phyloP scores from a whole-genome alignment of 1,284 basidiomycete species.

The Ustilago hordei region DNA sequence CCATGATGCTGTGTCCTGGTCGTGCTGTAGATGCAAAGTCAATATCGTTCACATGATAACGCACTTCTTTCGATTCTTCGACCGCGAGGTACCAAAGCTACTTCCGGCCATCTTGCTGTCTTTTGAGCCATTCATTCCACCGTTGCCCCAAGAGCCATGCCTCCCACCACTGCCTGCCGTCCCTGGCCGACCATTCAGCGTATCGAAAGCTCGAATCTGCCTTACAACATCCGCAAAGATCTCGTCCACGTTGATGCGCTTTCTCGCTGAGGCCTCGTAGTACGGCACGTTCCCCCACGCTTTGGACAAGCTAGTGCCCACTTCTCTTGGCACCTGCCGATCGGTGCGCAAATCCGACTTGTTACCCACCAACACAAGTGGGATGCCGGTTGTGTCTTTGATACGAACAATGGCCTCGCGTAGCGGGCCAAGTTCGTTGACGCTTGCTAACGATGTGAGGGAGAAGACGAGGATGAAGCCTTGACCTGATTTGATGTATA shows the following conservation, averaged over 20 bases:
- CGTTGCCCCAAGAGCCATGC: constrained; percentile 14
- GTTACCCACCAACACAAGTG: constrained; percentile 63
- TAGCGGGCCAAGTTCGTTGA: constrained; percentile 64
- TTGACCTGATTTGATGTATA: constrained; percentile 63
- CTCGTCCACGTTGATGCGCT: constrained; percentile 63
- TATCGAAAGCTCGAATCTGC: constrained; percentile 57
- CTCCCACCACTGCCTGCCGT: background rate
- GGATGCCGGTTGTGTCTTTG: constrained; percentile 56
- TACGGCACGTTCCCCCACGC: constrained; percentile 66
- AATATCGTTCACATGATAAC: constrained; percentile 44
- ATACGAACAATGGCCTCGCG: constrained; percentile 61
- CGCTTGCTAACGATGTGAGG: constrained; percentile 58
- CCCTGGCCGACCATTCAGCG: constrained; percentile 16
- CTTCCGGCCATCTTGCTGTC: constrained; percentile 17
- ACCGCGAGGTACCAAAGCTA: constrained; percentile 17
- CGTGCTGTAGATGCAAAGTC: background rate
- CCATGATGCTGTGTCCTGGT: background rate
- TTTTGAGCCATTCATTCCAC: background rate
- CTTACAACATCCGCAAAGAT: constrained; percentile 61
- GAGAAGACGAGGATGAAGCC: constrained; percentile 65
- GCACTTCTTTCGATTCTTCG: constrained; percentile 51
- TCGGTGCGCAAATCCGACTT: constrained; percentile 60
- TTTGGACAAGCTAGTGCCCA: constrained; percentile 60
- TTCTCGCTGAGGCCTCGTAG: constrained; percentile 62
- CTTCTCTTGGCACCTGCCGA: constrained; percentile 61